Evolutionary conservation across 495 filamentous ascomycete species (phyloP), one percentile per base, ranked within the genome.

Genomic region (Rhizodiscina lignyota): DNA sequence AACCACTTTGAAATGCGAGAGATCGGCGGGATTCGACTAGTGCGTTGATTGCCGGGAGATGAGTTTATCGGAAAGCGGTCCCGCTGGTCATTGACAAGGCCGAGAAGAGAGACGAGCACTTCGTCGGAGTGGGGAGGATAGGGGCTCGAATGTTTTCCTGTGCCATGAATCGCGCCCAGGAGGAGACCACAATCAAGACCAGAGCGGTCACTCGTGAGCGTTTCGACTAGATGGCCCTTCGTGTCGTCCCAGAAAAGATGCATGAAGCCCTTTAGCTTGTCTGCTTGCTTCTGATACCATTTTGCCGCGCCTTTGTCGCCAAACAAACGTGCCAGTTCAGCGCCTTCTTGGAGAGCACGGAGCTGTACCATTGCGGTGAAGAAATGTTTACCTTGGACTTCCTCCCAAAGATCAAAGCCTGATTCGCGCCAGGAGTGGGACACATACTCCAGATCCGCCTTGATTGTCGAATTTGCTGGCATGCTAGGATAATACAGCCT

Each of bases 351-450:
- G 18, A 61, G 27, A 0, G 58, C 58, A 12, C 50, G 58, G 35
- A 65, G 57, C 40, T 74, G 67, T 4, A 64, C 66, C 31, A 68
- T 66, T 4, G 63, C 60, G 4, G 72, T 76, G 46, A 75, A 77
- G 54, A 76, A 74, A 21, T 67, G 70, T 2, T 64, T 58, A 11
- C 72, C 70, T 8, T 58, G 39, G 5, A 61, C 58, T 44, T 69
- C 65, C 42, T 69, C 65, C 65, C 65, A 69, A 5, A 66, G 52
- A 35, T 69, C 65, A 39, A 67, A 69, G 3, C 63, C 62, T 8
- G 49, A 52, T 20, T 54, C 39, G 31, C 59, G 57, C 65, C 65
- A 65, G 39, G 49, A 51, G 18, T 60, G 53, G 3, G 52, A 47
- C 10, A 63, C 52, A 30, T 67, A 69, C 31, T 59, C 54, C 5